These are phyloP conservation scores for Rubus parviflorus DNA, from an alignment of 306 rosid species.

Conservation along the genomic window DNA sequence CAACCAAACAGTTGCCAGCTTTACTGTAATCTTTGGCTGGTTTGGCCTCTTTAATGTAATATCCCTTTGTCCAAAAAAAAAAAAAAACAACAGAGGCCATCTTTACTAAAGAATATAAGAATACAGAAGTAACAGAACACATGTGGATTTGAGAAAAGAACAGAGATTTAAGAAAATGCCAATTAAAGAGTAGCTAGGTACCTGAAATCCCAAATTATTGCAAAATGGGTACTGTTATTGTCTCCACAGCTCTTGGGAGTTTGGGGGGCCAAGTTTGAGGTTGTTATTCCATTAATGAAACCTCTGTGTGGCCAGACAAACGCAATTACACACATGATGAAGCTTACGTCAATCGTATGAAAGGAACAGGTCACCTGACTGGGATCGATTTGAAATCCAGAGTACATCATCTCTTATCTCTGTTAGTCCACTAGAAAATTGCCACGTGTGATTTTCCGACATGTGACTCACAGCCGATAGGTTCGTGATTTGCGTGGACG, in stretches of 20 bases:
- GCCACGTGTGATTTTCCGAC: conserved; percentile 19
- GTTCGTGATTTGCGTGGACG: not conserved
- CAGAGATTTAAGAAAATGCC: not conserved
- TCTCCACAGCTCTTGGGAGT: not conserved
- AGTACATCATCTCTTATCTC: conserved; percentile 33
- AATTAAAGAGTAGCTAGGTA: not conserved
- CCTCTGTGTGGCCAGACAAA: not conserved
- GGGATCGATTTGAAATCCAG: conserved; percentile 14
- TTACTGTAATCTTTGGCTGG: not conserved
- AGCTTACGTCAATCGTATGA: too few species aligned
- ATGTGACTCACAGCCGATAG: not conserved
- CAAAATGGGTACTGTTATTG: not conserved
- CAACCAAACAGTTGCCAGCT: conserved; percentile 7
- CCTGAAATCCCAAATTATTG: conserved; percentile 4
- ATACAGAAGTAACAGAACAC: not conserved
- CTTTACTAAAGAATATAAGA: not conserved
- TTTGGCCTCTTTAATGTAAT: too few species aligned
- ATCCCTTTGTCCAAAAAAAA: too few species aligned
- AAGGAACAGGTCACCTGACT: not conserved
- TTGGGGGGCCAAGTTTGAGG: not conserved
- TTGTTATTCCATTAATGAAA: not conserved
- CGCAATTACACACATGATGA: not conserved
- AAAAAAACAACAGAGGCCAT: not conserved
- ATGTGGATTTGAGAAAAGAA: not conserved
- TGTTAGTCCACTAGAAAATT: conserved; percentile 20